Evolutionary conservation across 2,329 filamentous ascomycete genomes (phyloP), one percentile per base, ranked within the genome.

Genomic region (Delphinella strobiligena): DNA sequence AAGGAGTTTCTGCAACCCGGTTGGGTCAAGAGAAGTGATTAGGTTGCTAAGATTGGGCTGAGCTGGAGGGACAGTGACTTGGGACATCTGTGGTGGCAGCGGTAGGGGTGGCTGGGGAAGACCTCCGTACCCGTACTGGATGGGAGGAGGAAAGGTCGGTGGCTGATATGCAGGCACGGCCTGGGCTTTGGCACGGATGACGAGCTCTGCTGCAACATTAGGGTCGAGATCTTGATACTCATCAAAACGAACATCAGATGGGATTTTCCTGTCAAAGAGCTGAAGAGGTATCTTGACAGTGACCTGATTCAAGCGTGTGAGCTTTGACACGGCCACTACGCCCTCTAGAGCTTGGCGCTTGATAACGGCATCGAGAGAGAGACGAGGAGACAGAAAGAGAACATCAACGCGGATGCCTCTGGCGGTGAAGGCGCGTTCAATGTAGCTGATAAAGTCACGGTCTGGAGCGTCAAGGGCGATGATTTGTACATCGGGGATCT

Each of bases 401-500:
- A 87, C 78, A 51, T 93, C 82, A 11, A 80, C 79, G 44, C 74
- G 80, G 29, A 96, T 66, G 2, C 78, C 78, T 40, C 80, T 78
- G 24, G 73, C 70, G 42, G 74, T 70, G 56, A 96, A 93, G 0
- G 78, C 73, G 24, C 73, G 72, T 55, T 94, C 82, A 9, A 93
- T 80, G 73, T 84, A 94, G 38, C 71, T 71, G 37, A 94, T 77
- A 53, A 93, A 95, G 41, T 85, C 80, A 44, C 81, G 71, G 43
- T 80, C 76, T 10, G 93, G 71, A 49, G 87, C 78, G 47, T 89
- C 79, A 33, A 89, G 68, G 4, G 93, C 73, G 19, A 95, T 74
- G 19, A 96, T 76, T 56, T 95, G 87, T 12, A 95, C 82, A 51
- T 96, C 87, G 2, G 89, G 88, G 16, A 95, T 78, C 47, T 91